Evolutionary conservation across 1,139 yeast genomes (phyloP).

Genomic region (Lodderomyces metapsilosis): DNA sequence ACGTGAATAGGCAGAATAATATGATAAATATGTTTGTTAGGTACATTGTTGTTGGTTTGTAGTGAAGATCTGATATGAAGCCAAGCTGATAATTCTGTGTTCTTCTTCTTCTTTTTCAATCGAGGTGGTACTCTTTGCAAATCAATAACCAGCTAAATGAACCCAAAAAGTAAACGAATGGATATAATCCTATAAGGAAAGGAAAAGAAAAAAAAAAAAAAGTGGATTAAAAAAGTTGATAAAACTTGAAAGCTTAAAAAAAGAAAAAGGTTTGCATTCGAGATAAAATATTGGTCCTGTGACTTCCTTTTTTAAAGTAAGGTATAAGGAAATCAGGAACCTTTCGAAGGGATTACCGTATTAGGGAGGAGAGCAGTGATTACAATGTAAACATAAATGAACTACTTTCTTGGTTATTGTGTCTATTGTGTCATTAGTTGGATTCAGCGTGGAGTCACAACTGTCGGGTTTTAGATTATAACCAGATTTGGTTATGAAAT

Average conservation of each 20-base stretch:
- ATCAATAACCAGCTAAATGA: neutral
- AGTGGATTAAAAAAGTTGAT: neutral
- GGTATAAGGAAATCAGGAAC: constrained; percentile 3
- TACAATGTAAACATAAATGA: neutral
- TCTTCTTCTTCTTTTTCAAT: neutral
- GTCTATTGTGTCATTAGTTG: neutral
- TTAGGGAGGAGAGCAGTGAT: neutral
- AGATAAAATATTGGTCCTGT: constrained; percentile 1
- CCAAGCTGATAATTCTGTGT: too few species aligned
- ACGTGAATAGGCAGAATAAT: constrained; percentile 8
- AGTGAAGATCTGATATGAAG: too few species aligned
- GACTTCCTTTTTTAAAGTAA: constrained; percentile 3
- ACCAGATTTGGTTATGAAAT: neutral
- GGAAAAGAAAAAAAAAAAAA: constrained; percentile 6
- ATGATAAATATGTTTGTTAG: constrained; percentile 6
- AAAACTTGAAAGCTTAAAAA: neutral
- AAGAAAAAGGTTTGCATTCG: neutral
- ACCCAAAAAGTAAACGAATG: neutral
- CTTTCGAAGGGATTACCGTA: constrained; percentile 1
- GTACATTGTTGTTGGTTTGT: constrained; percentile 7
- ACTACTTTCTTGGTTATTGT: neutral
- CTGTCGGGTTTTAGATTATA: neutral
- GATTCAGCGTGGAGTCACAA: neutral
- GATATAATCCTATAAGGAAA: constrained; percentile 2
- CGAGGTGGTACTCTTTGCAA: neutral